Evolutionary conservation across 352 stramenopile species (phyloP), one percentile per base, ranked within the genome.

Genomic region (Thraustotheca clavata): DNA sequence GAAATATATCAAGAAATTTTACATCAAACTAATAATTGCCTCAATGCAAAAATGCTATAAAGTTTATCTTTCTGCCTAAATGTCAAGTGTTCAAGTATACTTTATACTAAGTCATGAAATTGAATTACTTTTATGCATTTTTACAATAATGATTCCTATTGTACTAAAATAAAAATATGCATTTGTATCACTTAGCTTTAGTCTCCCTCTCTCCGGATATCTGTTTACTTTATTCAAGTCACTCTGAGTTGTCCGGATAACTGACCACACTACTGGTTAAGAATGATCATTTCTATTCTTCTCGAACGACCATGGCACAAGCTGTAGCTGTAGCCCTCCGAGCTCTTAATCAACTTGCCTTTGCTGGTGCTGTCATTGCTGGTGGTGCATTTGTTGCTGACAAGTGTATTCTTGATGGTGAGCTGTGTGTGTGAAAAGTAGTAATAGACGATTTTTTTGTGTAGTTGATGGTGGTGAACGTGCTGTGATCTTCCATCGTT

Each of bases 401-500:
- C 46, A 65, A 65, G 35, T 65, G 57, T 32, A 43, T 65, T 31
- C 20, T 65, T n/a, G 57, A 65, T 65, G 57, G 57, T 65, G 57
- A 12, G 57, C 46, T 8, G 35, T n/a, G n/a, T n/a, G n/a, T n/a
- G n/a, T n/a, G n/a, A n/a, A n/a, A n/a, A n/a, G n/a, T 49, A 20
- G 8, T 40, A 22, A 46, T 48, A n/a, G 8, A 11, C n/a, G n/a
- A n/a, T n/a, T n/a, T n/a, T n/a, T n/a, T n/a, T 14, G 41, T 36
- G 38, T 49, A 96, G 97, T 99, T 31, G 96, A 99, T 69, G 97
- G 96, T 38, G 97, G 97, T 57, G 88, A 99, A 79, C 88, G 96
- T 34, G 97, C 96, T 39, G 96, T 99, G 46, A 98, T 99, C 72
- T 99, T 99, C 76, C 96, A 99, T 79, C 91, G 94, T 74, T 91